Base-by-base conservation (phyloP, 2,329 filamentous ascomycete species). In the Fusarium pininemorale region DNA sequence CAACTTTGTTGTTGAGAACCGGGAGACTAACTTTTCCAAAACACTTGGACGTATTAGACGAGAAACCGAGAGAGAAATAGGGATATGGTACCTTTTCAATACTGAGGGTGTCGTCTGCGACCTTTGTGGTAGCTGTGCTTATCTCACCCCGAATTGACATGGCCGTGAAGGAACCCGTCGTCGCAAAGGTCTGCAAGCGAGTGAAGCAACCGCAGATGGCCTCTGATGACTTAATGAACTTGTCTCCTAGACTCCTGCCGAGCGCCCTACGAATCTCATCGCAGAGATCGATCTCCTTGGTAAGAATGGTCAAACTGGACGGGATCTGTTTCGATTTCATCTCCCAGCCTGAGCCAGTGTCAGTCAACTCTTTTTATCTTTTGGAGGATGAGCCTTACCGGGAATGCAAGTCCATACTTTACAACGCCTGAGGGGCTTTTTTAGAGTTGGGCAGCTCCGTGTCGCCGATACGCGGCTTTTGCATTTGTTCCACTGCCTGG, bases 341-440 rank as follows among this genome's bases (percentile, higher is more conserved):
- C 22, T 50, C 47, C 28, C 47, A 50, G 3, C 28, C 47, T 50
- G 22, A 32, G 2, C 15, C 2, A n/a, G 5, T n/a, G 28, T 50
- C 22, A 50, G 28, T n/a, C 3, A 18, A 18, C 0, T 0, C 1
- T 6, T n/a, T 10, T 9, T 4, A 6, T n/a, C 0, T n/a, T 8
- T n/a, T 10, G 47, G 28, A n/a, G 1, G 15, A 5, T 7, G 18
- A 50, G 2, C 3, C 28, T 50, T 50, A 50, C 47, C 47, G 11
- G 47, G 47, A 0, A 50, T 22, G 4, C 47, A 50, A 13, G 28
- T 50, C 28, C 28, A 50, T 18, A 16, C 15, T 50, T 50, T 50
- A 32, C 47, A 50, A 1, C 22, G 15, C 11, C 47, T 32, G 47
- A 50, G 47, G 11, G 47, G 47, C 6, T 32, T 32, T 13, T 50